Evolutionary conservation across 2,329 filamentous ascomycete genomes (phyloP).

Genomic region (Stylonectria norvegica): DNA sequence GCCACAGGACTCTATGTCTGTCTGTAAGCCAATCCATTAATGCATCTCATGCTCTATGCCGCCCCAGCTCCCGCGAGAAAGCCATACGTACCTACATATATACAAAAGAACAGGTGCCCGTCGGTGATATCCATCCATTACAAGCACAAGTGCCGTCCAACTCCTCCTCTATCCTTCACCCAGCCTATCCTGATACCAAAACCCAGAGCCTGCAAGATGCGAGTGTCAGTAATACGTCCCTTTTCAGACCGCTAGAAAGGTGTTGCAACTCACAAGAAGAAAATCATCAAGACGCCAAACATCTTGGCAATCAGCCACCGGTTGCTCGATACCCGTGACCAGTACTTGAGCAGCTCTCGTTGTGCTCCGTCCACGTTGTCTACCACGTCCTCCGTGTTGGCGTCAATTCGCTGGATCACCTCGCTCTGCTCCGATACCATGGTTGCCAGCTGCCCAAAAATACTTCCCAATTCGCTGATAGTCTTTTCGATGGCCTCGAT

Average conservation of each 20-base stretch:
- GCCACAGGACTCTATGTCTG: too few species aligned
- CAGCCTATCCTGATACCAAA: constrained; percentile 35
- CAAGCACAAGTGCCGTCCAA: constrained; percentile 17
- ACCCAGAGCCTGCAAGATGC: constrained; percentile 35
- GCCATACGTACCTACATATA: constrained; percentile 19
- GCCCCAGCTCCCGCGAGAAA: neutral
- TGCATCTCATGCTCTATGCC: neutral
- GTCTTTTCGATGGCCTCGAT: constrained; percentile 97
- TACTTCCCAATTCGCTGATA: constrained; percentile 82
- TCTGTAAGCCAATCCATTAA: neutral
- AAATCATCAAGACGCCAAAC: constrained; percentile 86
- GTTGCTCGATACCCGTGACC: constrained; percentile 90
- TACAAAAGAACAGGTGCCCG: constrained; percentile 17
- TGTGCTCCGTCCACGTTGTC: constrained; percentile 98
- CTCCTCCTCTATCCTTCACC: constrained; percentile 6
- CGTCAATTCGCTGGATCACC: constrained; percentile 96
- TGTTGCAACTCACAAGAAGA: constrained; percentile 59
- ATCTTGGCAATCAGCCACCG: constrained; percentile 87
- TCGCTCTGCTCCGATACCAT: constrained; percentile 98
- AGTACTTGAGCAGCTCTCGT: constrained; percentile 93
- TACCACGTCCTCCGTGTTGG: constrained; percentile 95
- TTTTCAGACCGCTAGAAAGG: neutral
- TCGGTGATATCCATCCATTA: constrained; percentile 22
- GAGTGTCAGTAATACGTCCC: constrained; percentile 2
- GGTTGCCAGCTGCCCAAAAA: constrained; percentile 89